These are phyloP conservation scores for Sorghum bicolor DNA, from an alignment of 176 grass and related monocot genomes.

Conservation along the genomic window Sorghum_bicolor_NCBIv3 NC_012875.2:56179001-56179500, in stretches of 20 bases:
- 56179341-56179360: conserved; percentile 29
- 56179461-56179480: not conserved
- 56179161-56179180: too few relatives aligned
- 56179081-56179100: too few relatives aligned
- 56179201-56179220: too few relatives aligned
- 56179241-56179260: conserved; percentile 10
- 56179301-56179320: conserved; percentile 35
- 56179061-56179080: too few relatives aligned
- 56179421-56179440: conserved; percentile 18
- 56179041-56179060: too few relatives aligned
- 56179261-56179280: not conserved
- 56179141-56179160: too few relatives aligned
- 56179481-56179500: not conserved
- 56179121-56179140: too few relatives aligned
- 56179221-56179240: too few relatives aligned
- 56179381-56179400: not conserved
- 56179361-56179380: conserved; percentile 29
- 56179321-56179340: not conserved
- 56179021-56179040: too few relatives aligned
- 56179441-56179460: conserved; percentile 19
- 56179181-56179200: too few relatives aligned
- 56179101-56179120: too few relatives aligned
- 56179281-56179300: not conserved
- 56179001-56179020: too few relatives aligned
- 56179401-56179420: conserved; percentile 37